Evolutionary conservation across 805 yeast genomes (phyloP).

Genomic region (Lachancea fermentati): DNA sequence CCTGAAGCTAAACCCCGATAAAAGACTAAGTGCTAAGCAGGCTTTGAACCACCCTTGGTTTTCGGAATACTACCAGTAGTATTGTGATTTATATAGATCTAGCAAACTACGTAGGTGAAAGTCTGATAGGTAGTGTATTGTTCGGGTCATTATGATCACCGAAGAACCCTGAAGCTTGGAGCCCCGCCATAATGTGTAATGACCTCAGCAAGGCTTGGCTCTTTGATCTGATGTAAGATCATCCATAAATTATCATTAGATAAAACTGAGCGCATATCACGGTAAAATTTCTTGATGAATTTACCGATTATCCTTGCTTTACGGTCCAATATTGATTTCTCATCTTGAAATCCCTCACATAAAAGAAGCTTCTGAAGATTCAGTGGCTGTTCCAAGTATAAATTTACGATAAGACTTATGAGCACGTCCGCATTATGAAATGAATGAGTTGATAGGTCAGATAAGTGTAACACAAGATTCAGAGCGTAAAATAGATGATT

Average conservation of each 20-base stretch:
- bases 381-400: constrained; percentile 4
- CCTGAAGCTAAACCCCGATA: constrained; percentile 49
- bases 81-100: not conserved
- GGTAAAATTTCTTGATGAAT: constrained; percentile 13
- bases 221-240: constrained; percentile 13
- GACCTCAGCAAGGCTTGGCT: constrained; percentile 17
- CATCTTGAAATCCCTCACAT: constrained; percentile 8
- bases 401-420: constrained; percentile 1
- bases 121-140: too few relatives aligned
- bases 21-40: constrained; percentile 46
- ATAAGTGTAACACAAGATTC: constrained; percentile 10
- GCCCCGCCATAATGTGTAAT: constrained; percentile 21
- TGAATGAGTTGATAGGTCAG: constrained; percentile 1
- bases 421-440: constrained; percentile 6
- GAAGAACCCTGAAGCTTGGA: constrained; percentile 20
- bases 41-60: constrained; percentile 44
- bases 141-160: too few relatives aligned
- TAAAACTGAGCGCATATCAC: constrained; percentile 9
- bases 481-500: constrained; percentile 13
- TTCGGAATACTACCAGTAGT: constrained; percentile 25
- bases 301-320: constrained; percentile 6
- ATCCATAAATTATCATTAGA: constrained; percentile 23
- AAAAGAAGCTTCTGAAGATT: constrained; percentile 5
- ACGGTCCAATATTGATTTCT: constrained; percentile 3
- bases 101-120: too few relatives aligned